A percentile compares a stretch with the other conserved stretches of the same genome.
These are phyloP conservation scores for Raddia distichophylla DNA, from an alignment of 176 grass and related monocot genomes.

Conservation along the genomic window DNA sequence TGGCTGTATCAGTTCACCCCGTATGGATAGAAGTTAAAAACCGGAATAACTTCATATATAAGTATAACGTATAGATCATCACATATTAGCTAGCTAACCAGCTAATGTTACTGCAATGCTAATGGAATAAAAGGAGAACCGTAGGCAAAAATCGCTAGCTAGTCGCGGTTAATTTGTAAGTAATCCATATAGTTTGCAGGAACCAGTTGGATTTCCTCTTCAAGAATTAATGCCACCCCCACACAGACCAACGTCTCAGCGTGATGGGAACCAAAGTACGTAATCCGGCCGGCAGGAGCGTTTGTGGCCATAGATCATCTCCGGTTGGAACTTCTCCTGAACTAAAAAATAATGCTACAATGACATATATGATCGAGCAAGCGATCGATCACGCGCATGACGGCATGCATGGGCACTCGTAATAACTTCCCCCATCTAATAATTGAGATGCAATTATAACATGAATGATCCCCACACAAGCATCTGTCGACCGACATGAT, in stretches of 20 bases:
- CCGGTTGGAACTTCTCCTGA: neutral
- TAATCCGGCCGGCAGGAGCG: neutral
- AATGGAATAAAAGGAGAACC: neutral
- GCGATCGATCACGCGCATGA: neutral
- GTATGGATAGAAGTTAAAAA: neutral
- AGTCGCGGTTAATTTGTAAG: neutral
- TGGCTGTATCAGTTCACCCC: neutral
- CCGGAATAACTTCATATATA: neutral
- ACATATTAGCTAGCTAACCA: too few species aligned
- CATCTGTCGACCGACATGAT: constrained; percentile 10
- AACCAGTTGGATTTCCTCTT: neutral
- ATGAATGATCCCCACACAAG: neutral
- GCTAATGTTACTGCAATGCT: neutral
- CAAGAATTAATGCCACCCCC: too few species aligned
- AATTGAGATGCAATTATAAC: constrained; percentile 21
- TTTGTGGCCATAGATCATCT: neutral
- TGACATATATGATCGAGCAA: neutral
- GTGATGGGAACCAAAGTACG: neutral
- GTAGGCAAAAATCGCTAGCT: neutral
- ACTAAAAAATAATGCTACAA: neutral
- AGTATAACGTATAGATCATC: neutral
- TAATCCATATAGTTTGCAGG: neutral
- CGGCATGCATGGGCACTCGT: neutral
- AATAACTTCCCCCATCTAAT: constrained; percentile 14
- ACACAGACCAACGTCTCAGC: neutral